Evolutionary conservation across 306 rosid species (phyloP).

Genomic region (Prunus campanulata): DNA sequence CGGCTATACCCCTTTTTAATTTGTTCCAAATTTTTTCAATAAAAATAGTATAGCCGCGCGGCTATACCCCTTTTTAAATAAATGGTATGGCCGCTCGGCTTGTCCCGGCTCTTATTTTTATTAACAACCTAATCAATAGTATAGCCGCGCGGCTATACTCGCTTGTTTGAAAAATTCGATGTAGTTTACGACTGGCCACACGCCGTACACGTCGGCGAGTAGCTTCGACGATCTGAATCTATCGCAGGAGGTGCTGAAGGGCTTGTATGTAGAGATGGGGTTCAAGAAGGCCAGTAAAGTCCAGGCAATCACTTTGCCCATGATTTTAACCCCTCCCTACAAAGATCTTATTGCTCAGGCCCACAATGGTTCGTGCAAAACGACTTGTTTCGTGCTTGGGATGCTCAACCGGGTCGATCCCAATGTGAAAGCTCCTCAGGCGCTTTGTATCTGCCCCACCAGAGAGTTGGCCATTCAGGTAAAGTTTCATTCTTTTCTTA

Average conservation of each 20-base stretch:
- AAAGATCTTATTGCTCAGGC: constrained; percentile 88
- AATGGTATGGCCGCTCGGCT: no score
- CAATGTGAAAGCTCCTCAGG: constrained; percentile 63
- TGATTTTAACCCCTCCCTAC: constrained; percentile 68
- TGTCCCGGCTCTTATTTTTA: no score
- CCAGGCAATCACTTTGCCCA: constrained; percentile 80
- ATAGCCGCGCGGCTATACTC: no score
- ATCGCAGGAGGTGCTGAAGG: constrained; percentile 67
- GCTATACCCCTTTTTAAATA: no score
- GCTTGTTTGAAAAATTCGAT: neutral
- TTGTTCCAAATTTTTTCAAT: no score
- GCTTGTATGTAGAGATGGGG: constrained; percentile 78
- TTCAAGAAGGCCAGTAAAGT: constrained; percentile 84
- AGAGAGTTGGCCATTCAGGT: constrained; percentile 91
- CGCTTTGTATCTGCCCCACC: constrained; percentile 88
- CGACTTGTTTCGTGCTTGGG: constrained; percentile 90
- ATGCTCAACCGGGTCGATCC: constrained; percentile 91
- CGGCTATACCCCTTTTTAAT: no score
- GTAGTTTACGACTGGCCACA: constrained; percentile 62
- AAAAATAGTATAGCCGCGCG: no score
- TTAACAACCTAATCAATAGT: no score
- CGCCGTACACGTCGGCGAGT: constrained; percentile 79
- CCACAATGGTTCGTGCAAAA: constrained; percentile 91
- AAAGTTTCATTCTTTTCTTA: neutral
- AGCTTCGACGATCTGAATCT: constrained; percentile 64